phyloP scores from a whole-genome alignment of 257 asterid genomes.

The Plantago elongata region DNA sequence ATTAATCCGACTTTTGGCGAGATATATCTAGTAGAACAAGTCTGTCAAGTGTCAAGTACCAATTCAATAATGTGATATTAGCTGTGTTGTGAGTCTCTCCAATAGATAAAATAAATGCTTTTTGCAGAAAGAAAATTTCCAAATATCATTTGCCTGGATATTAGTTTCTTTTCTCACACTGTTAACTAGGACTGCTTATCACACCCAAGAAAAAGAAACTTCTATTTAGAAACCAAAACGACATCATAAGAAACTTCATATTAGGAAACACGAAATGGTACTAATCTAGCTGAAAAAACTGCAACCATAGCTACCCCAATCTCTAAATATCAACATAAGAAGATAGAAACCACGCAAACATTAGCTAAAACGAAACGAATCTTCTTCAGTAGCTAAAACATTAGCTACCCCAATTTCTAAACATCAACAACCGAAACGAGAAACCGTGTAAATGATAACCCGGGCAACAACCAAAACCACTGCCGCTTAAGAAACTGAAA shows the following conservation, averaged over 20 bases:
- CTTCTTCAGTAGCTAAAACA: too few species aligned
- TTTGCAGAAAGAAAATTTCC: too few species aligned
- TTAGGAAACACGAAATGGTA: too few species aligned
- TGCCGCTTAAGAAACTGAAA: background rate
- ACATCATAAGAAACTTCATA: too few species aligned
- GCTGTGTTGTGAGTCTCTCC: background rate
- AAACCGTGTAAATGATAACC: background rate
- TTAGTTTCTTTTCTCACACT: background rate
- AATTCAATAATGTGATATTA: constrained; percentile 2
- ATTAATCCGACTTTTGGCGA: background rate
- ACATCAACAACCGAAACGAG: background rate
- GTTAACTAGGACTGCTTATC: background rate
- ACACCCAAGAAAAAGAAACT: too few species aligned
- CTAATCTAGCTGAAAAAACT: background rate
- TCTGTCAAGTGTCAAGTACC: constrained; percentile 18
- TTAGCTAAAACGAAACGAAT: too few species aligned
- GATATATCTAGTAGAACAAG: background rate
- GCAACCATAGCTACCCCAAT: background rate
- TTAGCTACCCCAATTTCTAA: background rate
- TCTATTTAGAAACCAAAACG: too few species aligned
- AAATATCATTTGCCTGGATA: background rate
- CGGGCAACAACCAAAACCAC: background rate
- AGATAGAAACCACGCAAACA: too few species aligned
- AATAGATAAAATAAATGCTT: background rate
- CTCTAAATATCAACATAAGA: too few species aligned